Conservation (phyloP, 768 basidiomycete species). For the Podaxis sp. region DNA sequence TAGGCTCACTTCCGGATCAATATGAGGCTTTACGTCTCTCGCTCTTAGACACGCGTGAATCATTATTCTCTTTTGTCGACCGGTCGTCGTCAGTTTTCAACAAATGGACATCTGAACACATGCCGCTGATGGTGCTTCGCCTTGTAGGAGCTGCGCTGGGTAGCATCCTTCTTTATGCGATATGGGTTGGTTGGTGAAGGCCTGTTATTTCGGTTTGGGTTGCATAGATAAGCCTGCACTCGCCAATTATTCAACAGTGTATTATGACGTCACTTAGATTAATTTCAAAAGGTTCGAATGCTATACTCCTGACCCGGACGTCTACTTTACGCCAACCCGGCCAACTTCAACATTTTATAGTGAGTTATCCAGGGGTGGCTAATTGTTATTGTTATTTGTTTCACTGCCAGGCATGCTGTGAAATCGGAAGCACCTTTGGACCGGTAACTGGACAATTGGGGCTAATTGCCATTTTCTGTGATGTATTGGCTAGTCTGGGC, state of each 20-base stretch:
- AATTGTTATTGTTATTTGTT: not conserved
- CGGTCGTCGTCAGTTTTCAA: conserved; percentile 34
- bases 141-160: conserved; percentile 29
- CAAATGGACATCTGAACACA: conserved; percentile 34
- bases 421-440: too few relatives aligned
- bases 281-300: not conserved
- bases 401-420: too few relatives aligned
- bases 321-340: not conserved
- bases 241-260: not conserved
- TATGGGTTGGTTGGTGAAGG: conserved; percentile 27
- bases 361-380: not conserved
- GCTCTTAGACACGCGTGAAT: conserved; percentile 34
- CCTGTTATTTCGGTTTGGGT: not conserved
- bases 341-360: not conserved
- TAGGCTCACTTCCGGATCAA: conserved; percentile 29
- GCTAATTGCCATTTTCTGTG: too few relatives aligned
- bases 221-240: not conserved
- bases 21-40: conserved; percentile 30
- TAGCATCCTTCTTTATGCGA: conserved; percentile 26
- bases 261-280: conserved; percentile 4
- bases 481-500: not conserved
- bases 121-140: conserved; percentile 31
- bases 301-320: not conserved
- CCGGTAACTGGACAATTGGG: too few relatives aligned
- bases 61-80: conserved; percentile 36